Evolutionary conservation across 495 filamentous ascomycete genomes (phyloP), one percentile per base, ranked within the genome.

Genomic region (Jackrogersella multiformis): DNA sequence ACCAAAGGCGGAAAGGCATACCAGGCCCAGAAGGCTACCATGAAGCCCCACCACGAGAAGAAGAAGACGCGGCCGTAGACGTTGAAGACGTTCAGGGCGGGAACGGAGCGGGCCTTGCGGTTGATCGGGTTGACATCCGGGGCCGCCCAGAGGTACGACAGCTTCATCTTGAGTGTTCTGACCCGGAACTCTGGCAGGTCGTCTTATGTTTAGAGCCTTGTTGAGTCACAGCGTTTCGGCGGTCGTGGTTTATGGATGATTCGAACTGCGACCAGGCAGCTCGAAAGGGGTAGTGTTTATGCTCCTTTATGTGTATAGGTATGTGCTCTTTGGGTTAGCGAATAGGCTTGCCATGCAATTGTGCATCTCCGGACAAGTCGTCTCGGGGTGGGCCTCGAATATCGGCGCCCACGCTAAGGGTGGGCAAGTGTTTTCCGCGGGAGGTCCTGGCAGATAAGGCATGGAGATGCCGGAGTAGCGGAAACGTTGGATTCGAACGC

Each of bases 11-110:
- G 91, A 79, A 94, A 94, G 1, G 92, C 87, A 74, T 88, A 92
- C 90, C 94, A 98, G 2, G 92, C 94, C 78, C 92, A 90, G 81
- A 98, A 98, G 18, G 93, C 92, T 59, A 97, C 87, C 88, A 97
- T 92, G 80, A 98, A 98, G 7, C 94, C 94, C 48, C 92, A 85
- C 90, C 94, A 97, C 0, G 93, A 92, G 79, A 97, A 97, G 82
- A 93, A 92, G 77, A 96, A 97, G 0, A 95, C 92, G 2, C 93
- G 85, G 44, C 94, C 93, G 84, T 98, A 72, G 64, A 86, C 73
- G 69, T 96, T 86, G 61, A 92, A 71, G 7, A 90, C 88, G 74
- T 97, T 97, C 24, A 97, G 75, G 30, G 91, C 72, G 0, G 94
- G 94, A 48, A 97, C 87, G 0, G 90, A 90, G 38, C 84, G 85